phyloP scores from a whole-genome alignment of 2,329 filamentous ascomycete species.

The Trichophaea hybrida region DNA sequence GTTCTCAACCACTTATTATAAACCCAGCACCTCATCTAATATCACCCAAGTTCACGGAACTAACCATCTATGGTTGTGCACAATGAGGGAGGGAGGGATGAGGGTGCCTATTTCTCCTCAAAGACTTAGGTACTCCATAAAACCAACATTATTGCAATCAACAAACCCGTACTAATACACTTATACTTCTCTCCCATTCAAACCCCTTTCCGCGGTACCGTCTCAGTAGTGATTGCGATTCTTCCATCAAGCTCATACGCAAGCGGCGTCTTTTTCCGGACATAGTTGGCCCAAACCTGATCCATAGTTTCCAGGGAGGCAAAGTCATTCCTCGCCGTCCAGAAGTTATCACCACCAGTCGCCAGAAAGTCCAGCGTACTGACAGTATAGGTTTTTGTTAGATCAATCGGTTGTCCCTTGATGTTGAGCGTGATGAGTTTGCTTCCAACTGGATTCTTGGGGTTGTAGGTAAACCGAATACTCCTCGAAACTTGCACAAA shows the following conservation, averaged over 20 bases:
- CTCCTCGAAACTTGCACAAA: constrained; percentile 47
- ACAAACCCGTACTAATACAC: too few species aligned
- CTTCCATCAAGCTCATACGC: constrained; percentile 38
- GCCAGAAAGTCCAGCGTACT: constrained; percentile 51
- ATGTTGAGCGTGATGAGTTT: constrained; percentile 42
- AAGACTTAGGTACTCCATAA: too few species aligned
- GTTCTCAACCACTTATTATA: too few species aligned
- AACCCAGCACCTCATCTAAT: too few species aligned
- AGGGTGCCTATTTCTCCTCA: too few species aligned
- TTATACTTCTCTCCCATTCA: not conserved
- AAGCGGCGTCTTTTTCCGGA: constrained; percentile 38
- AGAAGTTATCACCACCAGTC: constrained; percentile 49
- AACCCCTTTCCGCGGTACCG: constrained; percentile 5
- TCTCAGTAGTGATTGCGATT: constrained; percentile 31
- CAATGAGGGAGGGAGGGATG: too few species aligned
- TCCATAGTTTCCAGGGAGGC: constrained; percentile 41
- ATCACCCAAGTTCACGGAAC: too few species aligned
- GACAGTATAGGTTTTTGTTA: constrained; percentile 39
- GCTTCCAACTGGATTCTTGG: constrained; percentile 36
- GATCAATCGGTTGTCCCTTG: constrained; percentile 37
- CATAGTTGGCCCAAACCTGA: constrained; percentile 40
- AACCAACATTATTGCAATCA: too few species aligned
- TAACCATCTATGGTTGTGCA: too few species aligned
- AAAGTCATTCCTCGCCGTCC: constrained; percentile 33
- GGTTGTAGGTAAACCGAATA: constrained; percentile 46